Conservation (phyloP, 345 rosid species). For the Aegle marmelos region DNA sequence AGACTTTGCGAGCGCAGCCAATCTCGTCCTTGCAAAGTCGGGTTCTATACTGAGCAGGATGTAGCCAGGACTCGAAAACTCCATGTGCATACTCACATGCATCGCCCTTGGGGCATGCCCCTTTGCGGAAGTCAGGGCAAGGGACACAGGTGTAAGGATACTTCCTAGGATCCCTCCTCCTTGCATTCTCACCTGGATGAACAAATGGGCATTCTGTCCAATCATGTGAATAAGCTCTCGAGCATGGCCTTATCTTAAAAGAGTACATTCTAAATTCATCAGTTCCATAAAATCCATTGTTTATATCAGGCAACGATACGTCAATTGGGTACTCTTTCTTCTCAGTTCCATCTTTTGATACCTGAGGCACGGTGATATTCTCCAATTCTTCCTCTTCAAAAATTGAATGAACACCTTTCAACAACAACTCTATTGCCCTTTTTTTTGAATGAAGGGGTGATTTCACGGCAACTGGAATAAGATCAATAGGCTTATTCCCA, state of each 20-base stretch:
- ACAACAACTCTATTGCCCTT: conserved; percentile 54
- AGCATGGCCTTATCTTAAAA: conserved; percentile 96
- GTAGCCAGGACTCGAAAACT: conserved; percentile 98
- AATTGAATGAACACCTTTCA: conserved; percentile 34
- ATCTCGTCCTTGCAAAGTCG: conserved; percentile 96
- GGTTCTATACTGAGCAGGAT: conserved; percentile 93
- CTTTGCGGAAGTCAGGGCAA: conserved; percentile 97
- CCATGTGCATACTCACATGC: conserved; percentile 95
- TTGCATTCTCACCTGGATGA: conserved; percentile 98
- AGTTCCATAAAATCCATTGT: conserved; percentile 72
- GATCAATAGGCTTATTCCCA: conserved; percentile 71
- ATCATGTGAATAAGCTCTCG: conserved; percentile 96
- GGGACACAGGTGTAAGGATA: conserved; percentile 94
- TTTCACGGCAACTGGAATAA: conserved; percentile 37
- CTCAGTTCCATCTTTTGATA: conserved; percentile 51
- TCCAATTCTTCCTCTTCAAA: conserved; percentile 43
- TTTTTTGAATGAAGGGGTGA: conserved; percentile 36
- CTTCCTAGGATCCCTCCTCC: conserved; percentile 95
- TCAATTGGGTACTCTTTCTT: conserved; percentile 88
- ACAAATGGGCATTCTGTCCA: conserved; percentile 99
- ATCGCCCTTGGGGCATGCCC: conserved; percentile 86
- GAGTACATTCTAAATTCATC: conserved; percentile 95
- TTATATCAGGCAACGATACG: conserved; percentile 82
- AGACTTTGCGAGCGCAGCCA: conserved; percentile 83
- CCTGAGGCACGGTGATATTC: conserved; percentile 32